phyloP scores from a whole-genome alignment of 257 asterid species.

The Penstemon newberryi region DNA sequence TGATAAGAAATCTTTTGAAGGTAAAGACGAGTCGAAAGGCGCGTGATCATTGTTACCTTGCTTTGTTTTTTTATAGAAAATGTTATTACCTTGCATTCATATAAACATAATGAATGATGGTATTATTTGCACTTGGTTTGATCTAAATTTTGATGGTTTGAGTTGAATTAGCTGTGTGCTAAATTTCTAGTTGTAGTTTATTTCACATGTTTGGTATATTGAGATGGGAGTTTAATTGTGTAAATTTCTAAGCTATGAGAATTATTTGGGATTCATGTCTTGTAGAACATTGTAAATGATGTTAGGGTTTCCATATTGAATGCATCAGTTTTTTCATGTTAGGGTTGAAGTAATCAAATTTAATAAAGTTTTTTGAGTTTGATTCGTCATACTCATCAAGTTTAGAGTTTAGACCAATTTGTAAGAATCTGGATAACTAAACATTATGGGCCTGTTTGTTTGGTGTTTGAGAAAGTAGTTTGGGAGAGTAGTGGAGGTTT shows the following conservation, averaged over 20 bases:
- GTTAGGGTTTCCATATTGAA: neutral
- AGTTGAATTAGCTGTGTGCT: slow-evolving; percentile 25
- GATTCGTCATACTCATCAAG: no score
- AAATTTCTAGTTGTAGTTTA: neutral
- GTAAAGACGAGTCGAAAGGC: slow-evolving; percentile 44
- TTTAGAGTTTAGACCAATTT: no score
- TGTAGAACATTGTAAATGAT: slow-evolving; percentile 6
- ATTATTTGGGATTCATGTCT: neutral
- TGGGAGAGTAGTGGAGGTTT: no score
- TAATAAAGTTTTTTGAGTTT: no score
- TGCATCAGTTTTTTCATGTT: no score
- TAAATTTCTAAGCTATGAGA: slow-evolving; percentile 25
- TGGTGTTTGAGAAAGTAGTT: no score
- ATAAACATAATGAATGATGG: slow-evolving; percentile 16
- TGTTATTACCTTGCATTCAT: slow-evolving; percentile 18
- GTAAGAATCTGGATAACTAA: no score
- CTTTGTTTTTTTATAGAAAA: neutral
- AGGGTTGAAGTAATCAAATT: no score
- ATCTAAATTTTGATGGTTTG: neutral
- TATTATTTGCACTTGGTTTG: slow-evolving; percentile 25
- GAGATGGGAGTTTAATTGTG: slow-evolving; percentile 16
- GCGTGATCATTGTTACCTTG: slow-evolving; percentile 26
- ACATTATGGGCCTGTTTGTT: no score
- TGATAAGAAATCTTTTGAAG: slow-evolving; percentile 36
- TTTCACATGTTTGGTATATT: slow-evolving; percentile 9